A percentile compares a stretch with the other conserved stretches of the same genome.
Conservation (phyloP, 2,329 filamentous ascomycete genomes). For the Raffaelea albimanens region DNA sequence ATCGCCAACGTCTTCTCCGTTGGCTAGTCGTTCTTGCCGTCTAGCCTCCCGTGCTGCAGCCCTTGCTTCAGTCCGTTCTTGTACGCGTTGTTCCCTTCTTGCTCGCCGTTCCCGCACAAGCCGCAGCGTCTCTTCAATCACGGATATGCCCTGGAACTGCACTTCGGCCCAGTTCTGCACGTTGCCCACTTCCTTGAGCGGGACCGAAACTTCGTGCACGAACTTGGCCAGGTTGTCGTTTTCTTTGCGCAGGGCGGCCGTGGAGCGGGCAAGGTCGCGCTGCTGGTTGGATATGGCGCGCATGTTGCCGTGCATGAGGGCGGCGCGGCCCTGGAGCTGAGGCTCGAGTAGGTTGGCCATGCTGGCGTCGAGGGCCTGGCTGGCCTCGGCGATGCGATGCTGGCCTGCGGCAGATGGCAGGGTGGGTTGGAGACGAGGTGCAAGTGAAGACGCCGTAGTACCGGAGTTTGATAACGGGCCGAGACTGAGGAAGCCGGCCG, state of each 20-base stretch:
- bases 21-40: background rate
- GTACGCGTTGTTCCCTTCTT: slow-evolving; percentile 4
- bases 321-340: slow-evolving; percentile 58
- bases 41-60: background rate
- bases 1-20: background rate
- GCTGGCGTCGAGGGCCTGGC: slow-evolving; percentile 48
- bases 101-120: slow-evolving; percentile 31
- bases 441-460: background rate
- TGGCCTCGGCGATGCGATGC: slow-evolving; percentile 45
- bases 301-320: slow-evolving; percentile 60
- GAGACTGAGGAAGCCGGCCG: background rate
- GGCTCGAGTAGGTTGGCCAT: slow-evolving; percentile 62
- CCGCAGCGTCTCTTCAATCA: slow-evolving; percentile 55
- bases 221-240: slow-evolving; percentile 56
- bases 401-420: slow-evolving; percentile 33
- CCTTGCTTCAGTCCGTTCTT: slow-evolving; percentile 7
- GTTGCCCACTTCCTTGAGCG: slow-evolving; percentile 69
- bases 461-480: too few relatives aligned
- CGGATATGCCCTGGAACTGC: slow-evolving; percentile 57
- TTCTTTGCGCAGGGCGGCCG: slow-evolving; percentile 51
- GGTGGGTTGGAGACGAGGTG: slow-evolving; percentile 20
- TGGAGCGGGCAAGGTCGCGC: slow-evolving; percentile 51
- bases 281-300: slow-evolving; percentile 58
- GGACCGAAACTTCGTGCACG: slow-evolving; percentile 50
- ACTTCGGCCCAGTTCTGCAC: slow-evolving; percentile 85